Percentiles rank a stretch among this genome's conserved stretches.
These are phyloP conservation scores for Perilla frutescens DNA, from an alignment of 257 asterid species.

Conservation along the genomic window DNA sequence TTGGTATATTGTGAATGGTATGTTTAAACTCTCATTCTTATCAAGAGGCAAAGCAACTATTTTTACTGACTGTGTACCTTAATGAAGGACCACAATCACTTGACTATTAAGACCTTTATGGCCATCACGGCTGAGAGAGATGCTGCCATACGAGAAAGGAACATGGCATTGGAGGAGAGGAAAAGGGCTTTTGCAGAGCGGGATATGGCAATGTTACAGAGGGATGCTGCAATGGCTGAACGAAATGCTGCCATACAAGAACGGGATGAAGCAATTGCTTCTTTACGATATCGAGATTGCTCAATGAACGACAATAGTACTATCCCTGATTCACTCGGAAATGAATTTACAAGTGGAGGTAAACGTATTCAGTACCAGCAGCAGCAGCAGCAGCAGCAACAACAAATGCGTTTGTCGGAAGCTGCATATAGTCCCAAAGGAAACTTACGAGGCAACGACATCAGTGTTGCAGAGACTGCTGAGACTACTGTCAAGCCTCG, in stretches of 20 bases:
- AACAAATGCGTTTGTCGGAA: conserved; percentile 50
- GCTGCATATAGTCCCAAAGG: conserved; percentile 53
- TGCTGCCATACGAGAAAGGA: conserved; percentile 91
- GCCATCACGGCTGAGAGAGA: conserved; percentile 94
- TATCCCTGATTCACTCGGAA: conserved; percentile 54
- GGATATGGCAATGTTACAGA: conserved; percentile 89
- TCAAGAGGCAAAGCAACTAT: conserved; percentile 12
- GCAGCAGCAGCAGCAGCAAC: conserved; percentile 35
- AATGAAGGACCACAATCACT: conserved; percentile 75
- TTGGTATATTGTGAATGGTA: not conserved
- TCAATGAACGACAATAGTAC: conserved; percentile 52
- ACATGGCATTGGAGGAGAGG: conserved; percentile 96
- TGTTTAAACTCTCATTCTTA: conserved; percentile 1
- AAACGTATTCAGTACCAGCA: conserved; percentile 58
- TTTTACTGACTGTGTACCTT: conserved; percentile 30
- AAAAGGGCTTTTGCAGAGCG: conserved; percentile 90
- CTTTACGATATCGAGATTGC: conserved; percentile 60
- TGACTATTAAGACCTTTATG: conserved; percentile 83
- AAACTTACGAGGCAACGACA: conserved; percentile 44
- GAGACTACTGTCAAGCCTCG: conserved; percentile 54
- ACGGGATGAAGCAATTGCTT: conserved; percentile 73
- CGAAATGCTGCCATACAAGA: conserved; percentile 80
- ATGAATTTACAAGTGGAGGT: conserved; percentile 51
- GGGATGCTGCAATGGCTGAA: conserved; percentile 93
- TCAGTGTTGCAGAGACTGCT: conserved; percentile 48